Evolutionary conservation across 2,329 filamentous ascomycete species (phyloP).

Genomic region (Aspergillus sergii): DNA sequence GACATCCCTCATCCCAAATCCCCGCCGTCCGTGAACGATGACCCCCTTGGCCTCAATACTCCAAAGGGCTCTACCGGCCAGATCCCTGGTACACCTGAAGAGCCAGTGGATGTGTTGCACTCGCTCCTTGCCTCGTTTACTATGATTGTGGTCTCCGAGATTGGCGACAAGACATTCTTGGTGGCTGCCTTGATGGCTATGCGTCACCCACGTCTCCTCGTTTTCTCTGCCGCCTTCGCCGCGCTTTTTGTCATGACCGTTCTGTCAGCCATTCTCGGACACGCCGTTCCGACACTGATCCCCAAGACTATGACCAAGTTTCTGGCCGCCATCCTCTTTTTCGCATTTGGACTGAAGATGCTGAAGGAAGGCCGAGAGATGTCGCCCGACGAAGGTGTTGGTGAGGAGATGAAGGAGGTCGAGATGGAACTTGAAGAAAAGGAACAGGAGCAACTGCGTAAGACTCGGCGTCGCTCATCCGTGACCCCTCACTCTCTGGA

Average conservation of each 20-base stretch:
- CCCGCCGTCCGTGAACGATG: constrained; percentile 45
- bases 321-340: constrained; percentile 80
- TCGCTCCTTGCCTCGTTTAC: constrained; percentile 90
- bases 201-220: constrained; percentile 90
- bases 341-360: constrained; percentile 84
- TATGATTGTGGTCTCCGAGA: constrained; percentile 96
- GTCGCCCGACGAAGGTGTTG: constrained; percentile 84
- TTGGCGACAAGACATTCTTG: constrained; percentile 98
- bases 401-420: constrained; percentile 97
- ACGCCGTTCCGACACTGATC: constrained; percentile 86
- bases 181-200: constrained; percentile 98
- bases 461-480: constrained; percentile 66
- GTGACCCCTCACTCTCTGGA: constrained; percentile 78
- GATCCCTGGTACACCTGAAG: constrained; percentile 33
- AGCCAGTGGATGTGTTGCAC: constrained; percentile 68
- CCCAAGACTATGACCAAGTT: constrained; percentile 90
- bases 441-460: constrained; percentile 72
- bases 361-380: constrained; percentile 85
- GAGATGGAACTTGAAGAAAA: constrained; percentile 93
- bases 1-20: constrained; percentile 71
- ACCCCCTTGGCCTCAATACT: constrained; percentile 32
- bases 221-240: constrained; percentile 92
- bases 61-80: background rate
- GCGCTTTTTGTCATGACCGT: constrained; percentile 94
- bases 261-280: constrained; percentile 87